Base-by-base conservation (phyloP, 805 yeast genomes). In the Monosporozyma yasuniensis region DNA sequence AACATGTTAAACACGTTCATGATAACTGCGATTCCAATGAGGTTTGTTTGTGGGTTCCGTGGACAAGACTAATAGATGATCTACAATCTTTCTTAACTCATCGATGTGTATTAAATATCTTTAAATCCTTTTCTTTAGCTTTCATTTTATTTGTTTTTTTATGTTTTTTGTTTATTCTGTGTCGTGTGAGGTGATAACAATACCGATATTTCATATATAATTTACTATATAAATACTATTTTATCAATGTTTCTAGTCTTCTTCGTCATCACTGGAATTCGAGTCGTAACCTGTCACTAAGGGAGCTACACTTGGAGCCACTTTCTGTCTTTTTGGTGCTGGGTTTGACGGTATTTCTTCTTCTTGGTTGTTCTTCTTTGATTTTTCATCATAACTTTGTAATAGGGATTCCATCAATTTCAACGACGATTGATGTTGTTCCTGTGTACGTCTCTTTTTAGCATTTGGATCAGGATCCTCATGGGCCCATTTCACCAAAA, bases 401-500 rank as follows among this genome's bases (percentile, higher is more conserved):
- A 50, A 22, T 2, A 54, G 12, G 3, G 25, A 18, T 19, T 35
- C 35, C 56, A 61, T 58, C 12, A 58, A 49, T 32, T 56, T 54
- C 23, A 62, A 49, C 3, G 65, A 54, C 28, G 58, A 56, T 46
- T 53, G 53, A 3, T 58, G 56, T 42, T 56, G 61, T 28, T 63
- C 62, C 39, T 57, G 60, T 41, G 59, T 64, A 34, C 63, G 64
- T 21, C 60, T 52, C 35, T 57, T 58, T 37, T 61, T 57, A 1
- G 62, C 64, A 21, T 54, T 60, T 0, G 93, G 93, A 59, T 83
- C 84, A 1, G 96, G 95, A 64, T 88, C 96, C 42, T 85, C 91
- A 52, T 79, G 80, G 0, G 97, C 96, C 98, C 98, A 90, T 54
- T 87, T 75, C 1, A 90, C 78, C 52, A 63, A 34, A 16, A 65